phyloP scores from a whole-genome alignment of 768 basidiomycete species.

The Mycena crocata region DNA sequence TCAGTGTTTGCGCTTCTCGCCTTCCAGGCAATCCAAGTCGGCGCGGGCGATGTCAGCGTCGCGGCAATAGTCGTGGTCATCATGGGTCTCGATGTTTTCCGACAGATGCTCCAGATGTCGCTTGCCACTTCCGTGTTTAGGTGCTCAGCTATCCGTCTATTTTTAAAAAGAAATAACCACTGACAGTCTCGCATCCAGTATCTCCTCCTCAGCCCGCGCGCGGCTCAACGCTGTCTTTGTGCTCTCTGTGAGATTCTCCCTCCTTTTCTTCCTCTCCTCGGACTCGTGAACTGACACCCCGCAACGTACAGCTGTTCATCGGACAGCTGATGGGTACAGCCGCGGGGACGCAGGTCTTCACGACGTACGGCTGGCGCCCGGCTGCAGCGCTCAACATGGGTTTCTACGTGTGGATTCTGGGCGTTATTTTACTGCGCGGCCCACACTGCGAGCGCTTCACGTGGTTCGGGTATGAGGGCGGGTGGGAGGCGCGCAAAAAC shows the following conservation, averaged over 20 bases:
- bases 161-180: too few species aligned
- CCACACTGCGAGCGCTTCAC: slow-evolving; percentile 69
- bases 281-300: background rate
- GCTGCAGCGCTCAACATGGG: slow-evolving; percentile 71
- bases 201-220: slow-evolving; percentile 63
- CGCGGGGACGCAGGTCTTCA: slow-evolving; percentile 78
- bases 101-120: slow-evolving; percentile 81
- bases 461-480: slow-evolving; percentile 77
- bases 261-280: background rate
- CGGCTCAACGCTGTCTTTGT: slow-evolving; percentile 83
- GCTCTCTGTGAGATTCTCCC: slow-evolving; percentile 62
- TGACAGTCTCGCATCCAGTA: slow-evolving; percentile 39
- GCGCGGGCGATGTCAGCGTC: slow-evolving; percentile 76
- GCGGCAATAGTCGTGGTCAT: slow-evolving; percentile 77
- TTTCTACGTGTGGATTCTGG: slow-evolving; percentile 65
- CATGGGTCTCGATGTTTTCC: slow-evolving; percentile 78
- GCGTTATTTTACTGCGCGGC: slow-evolving; percentile 72
- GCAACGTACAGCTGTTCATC: slow-evolving; percentile 68
- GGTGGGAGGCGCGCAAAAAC: slow-evolving; percentile 55
- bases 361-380: slow-evolving; percentile 76
- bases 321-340: slow-evolving; percentile 89
- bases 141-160: slow-evolving; percentile 42
- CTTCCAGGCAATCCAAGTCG: slow-evolving; percentile 74
- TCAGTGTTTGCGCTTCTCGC: slow-evolving; percentile 58
- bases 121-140: slow-evolving; percentile 69